Evolutionary conservation across 208 protist genomes (phyloP).

Genomic region (Trypanosomatidae sp.): DNA sequence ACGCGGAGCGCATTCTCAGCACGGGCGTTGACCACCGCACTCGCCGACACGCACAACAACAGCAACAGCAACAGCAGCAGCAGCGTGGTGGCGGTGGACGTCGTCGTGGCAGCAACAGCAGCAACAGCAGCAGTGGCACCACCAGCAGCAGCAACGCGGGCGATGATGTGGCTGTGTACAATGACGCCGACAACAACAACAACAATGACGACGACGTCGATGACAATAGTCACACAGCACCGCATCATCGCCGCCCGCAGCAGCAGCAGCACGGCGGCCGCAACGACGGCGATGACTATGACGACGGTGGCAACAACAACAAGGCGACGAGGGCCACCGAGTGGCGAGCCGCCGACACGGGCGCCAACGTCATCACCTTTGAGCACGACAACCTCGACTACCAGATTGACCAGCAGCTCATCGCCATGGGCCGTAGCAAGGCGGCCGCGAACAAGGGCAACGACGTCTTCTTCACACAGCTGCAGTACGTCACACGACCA

Average conservation of each 20-base stretch:
- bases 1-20: constrained; percentile 73
- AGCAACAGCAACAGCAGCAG: background rate
- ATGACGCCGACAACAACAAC: constrained; percentile 1
- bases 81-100: background rate
- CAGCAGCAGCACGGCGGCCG: background rate
- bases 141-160: background rate
- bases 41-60: constrained; percentile 8
- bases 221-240: background rate
- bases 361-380: constrained; percentile 83
- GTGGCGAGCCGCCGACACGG: constrained; percentile 37
- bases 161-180: background rate
- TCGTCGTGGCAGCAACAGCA: background rate
- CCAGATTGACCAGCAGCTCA: constrained; percentile 69
- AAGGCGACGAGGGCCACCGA: constrained; percentile 8
- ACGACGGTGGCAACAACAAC: constrained; percentile 2
- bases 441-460: constrained; percentile 42
- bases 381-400: constrained; percentile 82
- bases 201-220: constrained; percentile 1
- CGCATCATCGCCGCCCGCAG: background rate
- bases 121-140: background rate
- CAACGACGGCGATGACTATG: background rate
- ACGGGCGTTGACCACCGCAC: constrained; percentile 32
- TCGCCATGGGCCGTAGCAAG: constrained; percentile 55
- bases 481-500: constrained; percentile 68
- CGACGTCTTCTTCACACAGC: constrained; percentile 86